Base-by-base conservation (phyloP, 2,329 filamentous ascomycete species). In the Lachnum nothofagi region DNA sequence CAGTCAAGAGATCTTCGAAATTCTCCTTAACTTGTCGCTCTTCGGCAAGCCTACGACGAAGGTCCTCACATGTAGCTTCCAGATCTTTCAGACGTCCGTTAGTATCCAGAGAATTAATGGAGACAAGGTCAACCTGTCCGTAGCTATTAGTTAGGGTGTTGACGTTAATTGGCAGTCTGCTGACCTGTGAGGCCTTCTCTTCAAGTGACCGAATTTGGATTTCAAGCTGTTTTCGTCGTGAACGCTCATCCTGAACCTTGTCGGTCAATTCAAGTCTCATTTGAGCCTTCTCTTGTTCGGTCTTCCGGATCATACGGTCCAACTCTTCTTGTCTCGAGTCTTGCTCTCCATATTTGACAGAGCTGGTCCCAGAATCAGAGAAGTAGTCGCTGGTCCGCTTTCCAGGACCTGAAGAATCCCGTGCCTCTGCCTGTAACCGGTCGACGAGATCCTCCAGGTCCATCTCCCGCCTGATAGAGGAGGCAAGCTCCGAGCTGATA, bases 301-400 rank as follows among this genome's bases (percentile, higher is more conserved):
- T 83, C 58, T 83, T 83, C 56, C 93, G 79, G 60, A 91, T 86
- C 39, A 93, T 76, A 66, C 83, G 88, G 52, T 95, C 88, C 27
- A 96, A 73, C 65, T 96, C 88, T 61, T 84, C 80, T 42, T 75
- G 77, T 25, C 73, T 75, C 37, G 79, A 73, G 51, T 84, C 81
- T 51, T 73, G 73, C 40, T 88, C 85, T 53, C 78, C 72, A 62
- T 84, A 85, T 46, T 62, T 86, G 45, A 88, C 78, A 1, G 89
- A 91, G 67, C 89, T 91, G 49, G 88, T 85, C 25, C 93, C 93
- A 5, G 91, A 95, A 67, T 98, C 93, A 2, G 93, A 98, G 67
- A 93, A 98, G 71, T 98, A 97, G 70, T 98, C 93, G 70, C 93
- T 97, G 8, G 88, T 94, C 52, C 91, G 80, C 65, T 86, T 85